A percentile compares a stretch with the other conserved stretches of the same genome.
Conservation (phyloP, 169 alveolate genomes). For the Perkinsus chesapeaki region DNA sequence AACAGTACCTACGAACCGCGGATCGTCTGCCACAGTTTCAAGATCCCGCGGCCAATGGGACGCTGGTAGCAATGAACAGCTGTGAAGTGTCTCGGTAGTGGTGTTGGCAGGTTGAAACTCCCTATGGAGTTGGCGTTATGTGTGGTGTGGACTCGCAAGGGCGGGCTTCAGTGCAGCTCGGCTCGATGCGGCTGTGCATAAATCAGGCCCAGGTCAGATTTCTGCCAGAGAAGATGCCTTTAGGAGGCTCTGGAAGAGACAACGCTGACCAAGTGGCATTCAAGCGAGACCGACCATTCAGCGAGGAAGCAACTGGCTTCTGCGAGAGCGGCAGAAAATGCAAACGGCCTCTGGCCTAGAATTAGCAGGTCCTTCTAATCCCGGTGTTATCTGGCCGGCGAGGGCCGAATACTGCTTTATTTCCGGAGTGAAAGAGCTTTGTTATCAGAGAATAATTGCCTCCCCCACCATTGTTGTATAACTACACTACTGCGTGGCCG, state of each 20-base stretch:
- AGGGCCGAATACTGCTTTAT: background rate
- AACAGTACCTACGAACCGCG: background rate
- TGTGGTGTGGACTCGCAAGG: background rate
- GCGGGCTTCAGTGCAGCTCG: background rate
- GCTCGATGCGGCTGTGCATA: background rate
- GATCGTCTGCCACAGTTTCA: background rate
- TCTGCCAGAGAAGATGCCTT: background rate
- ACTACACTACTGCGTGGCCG: too few species aligned
- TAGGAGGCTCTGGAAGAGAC: background rate
- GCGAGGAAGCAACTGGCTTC: background rate
- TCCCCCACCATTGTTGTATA: too few species aligned
- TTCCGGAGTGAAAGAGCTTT: too few species aligned
- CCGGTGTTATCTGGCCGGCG: background rate
- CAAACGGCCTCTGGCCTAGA: background rate
- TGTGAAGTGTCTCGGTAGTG: background rate
- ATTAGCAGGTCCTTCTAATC: background rate
- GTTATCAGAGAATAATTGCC: too few species aligned
- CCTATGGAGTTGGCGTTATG: background rate
- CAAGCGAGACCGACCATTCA: background rate
- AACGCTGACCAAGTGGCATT: background rate
- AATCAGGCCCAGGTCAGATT: background rate
- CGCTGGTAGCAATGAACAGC: background rate
- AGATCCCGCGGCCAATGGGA: background rate
- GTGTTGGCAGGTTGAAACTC: background rate
- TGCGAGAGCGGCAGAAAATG: background rate